Percentiles rank a stretch among this genome's conserved stretches.
Conservation (phyloP, 1,284 basidiomycete species). For the Apiotrichum gracile region DNA sequence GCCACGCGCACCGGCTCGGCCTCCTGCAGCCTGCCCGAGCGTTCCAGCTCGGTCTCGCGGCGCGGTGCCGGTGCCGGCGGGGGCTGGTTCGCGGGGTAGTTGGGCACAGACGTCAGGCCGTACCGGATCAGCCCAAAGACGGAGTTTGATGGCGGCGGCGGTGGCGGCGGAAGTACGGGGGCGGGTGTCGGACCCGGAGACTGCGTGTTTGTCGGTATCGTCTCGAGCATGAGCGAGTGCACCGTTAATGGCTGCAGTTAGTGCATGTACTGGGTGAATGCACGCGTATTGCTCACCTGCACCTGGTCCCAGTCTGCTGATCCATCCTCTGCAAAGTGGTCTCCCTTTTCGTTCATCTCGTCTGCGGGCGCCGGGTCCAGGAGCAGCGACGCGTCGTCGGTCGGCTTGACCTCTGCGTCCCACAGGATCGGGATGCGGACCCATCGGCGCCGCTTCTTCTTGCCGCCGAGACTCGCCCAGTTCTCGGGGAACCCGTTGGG, state of each 20-base stretch:
- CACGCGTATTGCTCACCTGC: background rate
- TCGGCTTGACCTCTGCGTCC: constrained; percentile 9
- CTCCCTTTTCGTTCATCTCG: background rate
- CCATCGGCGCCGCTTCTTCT: constrained; percentile 14
- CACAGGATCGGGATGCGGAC: constrained; percentile 22
- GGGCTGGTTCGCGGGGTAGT: background rate
- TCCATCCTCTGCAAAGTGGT: constrained; percentile 2
- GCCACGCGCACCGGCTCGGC: constrained; percentile 31
- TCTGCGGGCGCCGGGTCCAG: background rate
- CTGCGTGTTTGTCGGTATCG: too few relatives aligned
- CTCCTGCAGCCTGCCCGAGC: background rate
- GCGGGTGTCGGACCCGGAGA: background rate
- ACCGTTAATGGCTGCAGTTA: constrained; percentile 9
- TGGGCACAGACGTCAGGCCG: background rate
- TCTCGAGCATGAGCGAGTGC: constrained; percentile 3
- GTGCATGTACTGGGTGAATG: background rate
- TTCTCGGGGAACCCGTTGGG: background rate
- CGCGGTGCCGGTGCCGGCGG: background rate
- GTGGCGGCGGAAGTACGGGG: background rate
- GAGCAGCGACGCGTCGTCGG: background rate
- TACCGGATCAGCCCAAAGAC: background rate
- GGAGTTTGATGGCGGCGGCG: background rate
- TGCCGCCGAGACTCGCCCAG: constrained; percentile 4
- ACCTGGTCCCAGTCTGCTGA: background rate
- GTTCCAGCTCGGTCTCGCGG: constrained; percentile 2